A percentile compares a stretch with the other conserved stretches of the same genome.
These are phyloP conservation scores for Cotoneaster glaucophyllus DNA, from an alignment of 306 rosid genomes.

Conservation along the genomic window DNA sequence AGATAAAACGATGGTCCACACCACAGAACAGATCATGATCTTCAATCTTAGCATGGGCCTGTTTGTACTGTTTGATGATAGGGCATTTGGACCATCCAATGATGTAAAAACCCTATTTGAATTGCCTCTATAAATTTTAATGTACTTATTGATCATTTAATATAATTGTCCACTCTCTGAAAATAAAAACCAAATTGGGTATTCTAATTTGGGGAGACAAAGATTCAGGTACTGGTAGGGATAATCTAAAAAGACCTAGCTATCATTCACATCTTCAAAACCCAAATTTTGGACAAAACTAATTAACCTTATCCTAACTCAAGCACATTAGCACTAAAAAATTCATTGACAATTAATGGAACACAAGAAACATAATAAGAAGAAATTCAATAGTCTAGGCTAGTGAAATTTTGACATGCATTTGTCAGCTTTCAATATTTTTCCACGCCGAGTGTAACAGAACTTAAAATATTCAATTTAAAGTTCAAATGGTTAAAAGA, in stretches of 20 bases:
- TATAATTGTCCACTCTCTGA: constrained; percentile 12
- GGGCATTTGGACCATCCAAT: constrained; percentile 2
- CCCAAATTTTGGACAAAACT: background rate
- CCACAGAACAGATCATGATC: constrained; percentile 1
- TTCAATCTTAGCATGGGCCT: background rate
- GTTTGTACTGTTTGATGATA: constrained; percentile 11
- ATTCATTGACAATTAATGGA: background rate
- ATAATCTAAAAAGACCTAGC: background rate
- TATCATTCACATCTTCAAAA: background rate
- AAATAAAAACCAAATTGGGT: background rate
- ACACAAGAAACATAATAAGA: background rate
- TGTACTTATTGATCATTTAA: background rate
- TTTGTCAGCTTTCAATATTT: background rate
- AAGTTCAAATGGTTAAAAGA: background rate
- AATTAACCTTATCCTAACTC: background rate
- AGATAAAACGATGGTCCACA: background rate
- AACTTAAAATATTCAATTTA: too few relatives aligned
- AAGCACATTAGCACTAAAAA: background rate
- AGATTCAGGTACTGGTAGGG: constrained; percentile 30
- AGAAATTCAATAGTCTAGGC: background rate
- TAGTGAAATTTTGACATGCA: background rate
- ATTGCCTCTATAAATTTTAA: background rate
- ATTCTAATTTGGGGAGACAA: constrained; percentile 22
- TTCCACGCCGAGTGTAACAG: too few relatives aligned
- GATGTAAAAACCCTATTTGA: background rate